Base-by-base conservation (phyloP, 306 rosid genomes). In the Nissolia schottii region DNA sequence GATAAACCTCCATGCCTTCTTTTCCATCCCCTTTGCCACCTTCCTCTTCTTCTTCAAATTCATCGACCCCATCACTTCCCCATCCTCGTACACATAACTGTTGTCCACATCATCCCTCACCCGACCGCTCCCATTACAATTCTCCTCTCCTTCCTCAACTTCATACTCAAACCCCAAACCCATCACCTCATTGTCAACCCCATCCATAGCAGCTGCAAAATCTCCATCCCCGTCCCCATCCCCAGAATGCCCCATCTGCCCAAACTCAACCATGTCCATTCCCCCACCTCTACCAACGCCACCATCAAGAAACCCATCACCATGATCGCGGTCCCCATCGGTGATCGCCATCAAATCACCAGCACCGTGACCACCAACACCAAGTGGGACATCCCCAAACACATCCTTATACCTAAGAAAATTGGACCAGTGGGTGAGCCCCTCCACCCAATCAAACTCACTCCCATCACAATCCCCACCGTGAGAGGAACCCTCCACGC, bases 391-490 rank as follows among this genome's bases (percentile, higher is more conserved):
- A 87, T 93, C 98, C 58, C 97, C 96, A 46, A 94, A 94, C 40
- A 94, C 96, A 43, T 94, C 96, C 85, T 94, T 91, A 25, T 94
- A 94, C 73, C 98, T 83, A 84, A 90, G 92, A 57, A 94, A 94
- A 20, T 94, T 94, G 1, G 98, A 91, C 98, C 98, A 94, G 64
- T 87, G 93, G 1, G 87, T 78, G 6, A 89, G 85, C 1, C 98
- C 98, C 82, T 91, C 97, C 38, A 85, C 74, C 98, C 97, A 94
- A 76, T 94, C 96, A 85, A 86, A 94, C 67, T 88, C 98, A 82
- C 83, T 81, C 19, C 60, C 92, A 54, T 83, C 80, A 53, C 84
- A 77, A 54, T 81, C 93, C 49, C 72, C 84, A 1, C 82, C 77
- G 46, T 80, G 81, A 32, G 69, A 60, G 37, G 77, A 64, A 34